phyloP scores from a whole-genome alignment of 441 rosid genomes.

The Oxalis stricta region DNA sequence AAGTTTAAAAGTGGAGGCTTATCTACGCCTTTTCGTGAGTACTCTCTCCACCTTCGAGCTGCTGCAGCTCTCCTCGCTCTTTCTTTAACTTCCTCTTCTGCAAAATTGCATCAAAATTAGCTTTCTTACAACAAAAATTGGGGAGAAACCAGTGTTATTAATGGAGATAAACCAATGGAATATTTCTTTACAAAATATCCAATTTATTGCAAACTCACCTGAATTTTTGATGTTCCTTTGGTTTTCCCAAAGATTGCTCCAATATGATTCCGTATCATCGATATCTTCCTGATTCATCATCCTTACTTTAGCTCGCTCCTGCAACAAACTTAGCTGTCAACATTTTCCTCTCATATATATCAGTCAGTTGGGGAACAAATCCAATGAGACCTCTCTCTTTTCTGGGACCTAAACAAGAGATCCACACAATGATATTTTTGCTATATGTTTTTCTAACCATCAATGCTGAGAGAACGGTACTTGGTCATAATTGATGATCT shows the following conservation, averaged over 20 bases:
- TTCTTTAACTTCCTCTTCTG: slow-evolving; percentile 76
- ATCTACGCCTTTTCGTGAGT: slow-evolving; percentile 71
- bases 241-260: slow-evolving; percentile 64
- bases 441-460: too few relatives aligned
- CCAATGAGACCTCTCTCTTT: too few relatives aligned
- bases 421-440: too few relatives aligned
- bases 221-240: slow-evolving; percentile 37
- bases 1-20: slow-evolving; percentile 67
- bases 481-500: too few relatives aligned
- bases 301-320: slow-evolving; percentile 65
- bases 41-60: slow-evolving; percentile 88
- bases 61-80: slow-evolving; percentile 70
- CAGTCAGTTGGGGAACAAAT: too few relatives aligned
- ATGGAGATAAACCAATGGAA: too few relatives aligned
- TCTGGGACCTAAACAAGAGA: too few relatives aligned
- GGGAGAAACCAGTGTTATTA: neutral
- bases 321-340: slow-evolving; percentile 14
- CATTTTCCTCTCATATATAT: neutral
- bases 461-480: too few relatives aligned
- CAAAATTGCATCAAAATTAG: slow-evolving; percentile 8
- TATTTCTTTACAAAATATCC: too few relatives aligned
- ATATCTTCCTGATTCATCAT: slow-evolving; percentile 50
- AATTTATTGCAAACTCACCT: too few relatives aligned
- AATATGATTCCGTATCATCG: slow-evolving; percentile 40
- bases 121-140: neutral